Conservation (phyloP, 2,329 filamentous ascomycete species). For the Talaromyces sp. region DNA sequence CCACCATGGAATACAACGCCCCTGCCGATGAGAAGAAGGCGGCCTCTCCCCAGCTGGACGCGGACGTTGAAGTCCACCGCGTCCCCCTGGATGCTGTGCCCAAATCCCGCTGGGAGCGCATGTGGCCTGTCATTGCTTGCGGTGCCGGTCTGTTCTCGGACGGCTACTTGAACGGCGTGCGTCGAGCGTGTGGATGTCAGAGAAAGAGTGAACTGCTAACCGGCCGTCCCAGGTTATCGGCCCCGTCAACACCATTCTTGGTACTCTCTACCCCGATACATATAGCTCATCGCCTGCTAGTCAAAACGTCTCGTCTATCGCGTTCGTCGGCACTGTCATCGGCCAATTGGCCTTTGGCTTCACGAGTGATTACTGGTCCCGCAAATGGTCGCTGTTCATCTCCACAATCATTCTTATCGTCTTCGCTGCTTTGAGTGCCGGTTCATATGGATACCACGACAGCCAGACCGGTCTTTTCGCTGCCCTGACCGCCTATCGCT, state of each 20-base stretch:
- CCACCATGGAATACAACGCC: not conserved
- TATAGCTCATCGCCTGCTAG: constrained; percentile 66
- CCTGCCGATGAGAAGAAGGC: constrained; percentile 8
- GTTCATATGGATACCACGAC: constrained; percentile 68
- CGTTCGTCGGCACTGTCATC: constrained; percentile 80
- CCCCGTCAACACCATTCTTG: constrained; percentile 74
- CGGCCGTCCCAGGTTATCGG: constrained; percentile 62
- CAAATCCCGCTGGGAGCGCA: constrained; percentile 48
- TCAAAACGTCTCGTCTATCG: constrained; percentile 73
- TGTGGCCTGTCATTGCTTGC: constrained; percentile 76
- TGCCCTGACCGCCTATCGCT: constrained; percentile 74
- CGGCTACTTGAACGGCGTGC: constrained; percentile 83
- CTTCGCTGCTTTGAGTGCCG: constrained; percentile 75
- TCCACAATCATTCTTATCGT: constrained; percentile 80
- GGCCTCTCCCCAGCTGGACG: constrained; percentile 9
- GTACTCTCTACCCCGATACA: constrained; percentile 60
- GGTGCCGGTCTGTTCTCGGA: constrained; percentile 88
- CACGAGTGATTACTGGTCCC: constrained; percentile 76
- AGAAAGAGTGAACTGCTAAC: not conserved
- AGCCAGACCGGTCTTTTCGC: constrained; percentile 67
- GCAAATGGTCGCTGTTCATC: constrained; percentile 72
- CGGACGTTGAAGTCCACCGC: constrained; percentile 17
- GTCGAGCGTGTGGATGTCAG: constrained; percentile 12
- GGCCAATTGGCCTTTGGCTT: constrained; percentile 79
- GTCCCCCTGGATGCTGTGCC: constrained; percentile 21